Evolutionary conservation across 495 filamentous ascomycete species (phyloP).

Genomic region (Alectoria sarmentosa): DNA sequence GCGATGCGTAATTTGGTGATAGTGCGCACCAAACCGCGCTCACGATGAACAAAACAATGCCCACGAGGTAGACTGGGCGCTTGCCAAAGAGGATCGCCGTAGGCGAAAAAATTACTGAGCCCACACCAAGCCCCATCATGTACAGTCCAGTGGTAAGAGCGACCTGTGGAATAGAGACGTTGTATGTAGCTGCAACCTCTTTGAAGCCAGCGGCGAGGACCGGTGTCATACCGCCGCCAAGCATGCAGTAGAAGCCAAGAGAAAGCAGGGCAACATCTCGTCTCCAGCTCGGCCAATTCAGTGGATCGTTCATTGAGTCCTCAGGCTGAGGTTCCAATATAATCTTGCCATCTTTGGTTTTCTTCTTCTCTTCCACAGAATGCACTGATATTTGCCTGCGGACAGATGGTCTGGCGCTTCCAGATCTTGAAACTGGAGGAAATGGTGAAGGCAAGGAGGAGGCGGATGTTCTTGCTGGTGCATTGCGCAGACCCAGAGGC

Average conservation of each 20-base stretch:
- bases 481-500: constrained; percentile 70
- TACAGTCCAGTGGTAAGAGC: constrained; percentile 89
- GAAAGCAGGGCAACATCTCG: constrained; percentile 76
- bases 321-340: constrained; percentile 92
- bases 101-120: constrained; percentile 75
- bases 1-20: constrained; percentile 70
- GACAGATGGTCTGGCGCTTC: constrained; percentile 21
- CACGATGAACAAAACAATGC: constrained; percentile 65
- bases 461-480: constrained; percentile 64
- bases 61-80: constrained; percentile 80
- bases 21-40: constrained; percentile 82
- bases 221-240: constrained; percentile 91
- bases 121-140: constrained; percentile 90
- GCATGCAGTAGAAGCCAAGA: constrained; percentile 83
- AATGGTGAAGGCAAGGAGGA: constrained; percentile 64
- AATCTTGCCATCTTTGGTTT: constrained; percentile 72
- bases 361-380: constrained; percentile 54
- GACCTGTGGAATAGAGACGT: constrained; percentile 64
- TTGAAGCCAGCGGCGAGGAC: constrained; percentile 87
- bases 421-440: constrained; percentile 35
- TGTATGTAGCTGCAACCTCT: constrained; percentile 64
- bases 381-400: constrained; percentile 24
- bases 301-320: constrained; percentile 79
- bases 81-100: constrained; percentile 91
- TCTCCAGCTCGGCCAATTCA: constrained; percentile 87